phyloP scores from a whole-genome alignment of 805 yeast genomes.

The Candida parachauliodes region DNA sequence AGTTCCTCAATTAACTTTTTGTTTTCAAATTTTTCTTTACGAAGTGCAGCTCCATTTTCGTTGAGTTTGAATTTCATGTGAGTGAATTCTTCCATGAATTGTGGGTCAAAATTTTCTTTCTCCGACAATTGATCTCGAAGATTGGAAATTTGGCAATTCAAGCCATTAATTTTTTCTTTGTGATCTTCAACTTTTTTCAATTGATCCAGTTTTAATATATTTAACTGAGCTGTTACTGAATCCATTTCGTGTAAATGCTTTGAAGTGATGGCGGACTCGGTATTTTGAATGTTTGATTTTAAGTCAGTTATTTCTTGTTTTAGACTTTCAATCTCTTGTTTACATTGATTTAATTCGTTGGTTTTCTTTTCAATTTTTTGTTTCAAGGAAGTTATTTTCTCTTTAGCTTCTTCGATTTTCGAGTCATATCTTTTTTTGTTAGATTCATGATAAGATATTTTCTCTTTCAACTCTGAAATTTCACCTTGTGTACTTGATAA shows the following conservation, averaged over 20 bases:
- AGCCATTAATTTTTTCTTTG: constrained; percentile 22
- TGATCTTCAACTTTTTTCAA: constrained; percentile 21
- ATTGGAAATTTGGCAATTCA: constrained; percentile 19
- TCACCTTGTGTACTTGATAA: not conserved
- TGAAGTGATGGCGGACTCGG: not conserved
- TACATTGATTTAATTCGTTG: constrained; percentile 3
- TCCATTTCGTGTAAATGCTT: constrained; percentile 14
- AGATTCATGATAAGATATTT: constrained; percentile 12
- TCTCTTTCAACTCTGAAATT: constrained; percentile 11
- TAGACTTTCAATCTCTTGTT: constrained; percentile 2
- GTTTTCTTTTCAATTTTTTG: constrained; percentile 9
- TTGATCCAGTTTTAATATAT: constrained; percentile 9
- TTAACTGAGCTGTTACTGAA: constrained; percentile 21
- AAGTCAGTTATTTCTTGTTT: constrained; percentile 2
- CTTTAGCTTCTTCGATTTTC: constrained; percentile 14
- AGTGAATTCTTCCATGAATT: constrained; percentile 43
- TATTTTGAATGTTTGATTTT: not conserved
- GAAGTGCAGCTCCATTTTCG: constrained; percentile 47
- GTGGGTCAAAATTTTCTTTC: constrained; percentile 33
- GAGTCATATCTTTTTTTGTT: constrained; percentile 13
- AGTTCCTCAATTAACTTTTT: constrained; percentile 53
- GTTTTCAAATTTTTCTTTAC: constrained; percentile 45
- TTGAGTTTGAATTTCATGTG: constrained; percentile 48
- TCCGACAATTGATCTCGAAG: constrained; percentile 18
- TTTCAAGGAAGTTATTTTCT: constrained; percentile 12